phyloP scores from a whole-genome alignment of 208 protist genomes.

The Leishmania major region DNA sequence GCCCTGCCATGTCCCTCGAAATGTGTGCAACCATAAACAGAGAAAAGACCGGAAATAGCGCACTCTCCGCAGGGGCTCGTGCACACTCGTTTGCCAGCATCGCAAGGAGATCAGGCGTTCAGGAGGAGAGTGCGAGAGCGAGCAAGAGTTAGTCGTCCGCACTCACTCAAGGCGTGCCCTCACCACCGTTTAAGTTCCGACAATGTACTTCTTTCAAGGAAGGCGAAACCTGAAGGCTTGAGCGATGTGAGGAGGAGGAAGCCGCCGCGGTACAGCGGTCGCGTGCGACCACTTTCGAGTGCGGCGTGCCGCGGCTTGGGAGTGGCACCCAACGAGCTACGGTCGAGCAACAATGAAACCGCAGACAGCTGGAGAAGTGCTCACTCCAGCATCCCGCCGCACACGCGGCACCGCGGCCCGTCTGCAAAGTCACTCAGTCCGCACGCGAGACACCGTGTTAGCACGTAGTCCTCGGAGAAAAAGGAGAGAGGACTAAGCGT shows the following conservation, averaged over 20 bases:
- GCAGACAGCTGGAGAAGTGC: too few relatives aligned
- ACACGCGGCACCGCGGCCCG: conserved; percentile 71
- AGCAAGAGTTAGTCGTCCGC: background rate
- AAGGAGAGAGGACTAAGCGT: conserved; percentile 75
- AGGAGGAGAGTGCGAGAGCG: background rate
- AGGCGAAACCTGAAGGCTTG: background rate
- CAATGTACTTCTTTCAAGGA: background rate
- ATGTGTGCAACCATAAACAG: background rate
- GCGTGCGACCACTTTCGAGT: background rate
- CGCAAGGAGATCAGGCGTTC: background rate
- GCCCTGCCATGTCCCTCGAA: background rate
- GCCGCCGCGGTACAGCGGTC: background rate
- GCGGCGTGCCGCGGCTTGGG: background rate
- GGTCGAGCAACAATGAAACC: background rate
- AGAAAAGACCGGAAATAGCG: background rate
- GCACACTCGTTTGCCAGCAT: background rate
- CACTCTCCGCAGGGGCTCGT: background rate
- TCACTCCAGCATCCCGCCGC: conserved; percentile 70
- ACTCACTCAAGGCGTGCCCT: background rate
- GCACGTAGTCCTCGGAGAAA: conserved; percentile 52
- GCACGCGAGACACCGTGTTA: conserved; percentile 67
- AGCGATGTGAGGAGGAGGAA: background rate
- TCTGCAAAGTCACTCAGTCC: conserved; percentile 63
- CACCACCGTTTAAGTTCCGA: background rate
- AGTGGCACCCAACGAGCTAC: background rate